phyloP scores from a whole-genome alignment of 495 filamentous ascomycete species.

The Penicillium goetzii region DNA sequence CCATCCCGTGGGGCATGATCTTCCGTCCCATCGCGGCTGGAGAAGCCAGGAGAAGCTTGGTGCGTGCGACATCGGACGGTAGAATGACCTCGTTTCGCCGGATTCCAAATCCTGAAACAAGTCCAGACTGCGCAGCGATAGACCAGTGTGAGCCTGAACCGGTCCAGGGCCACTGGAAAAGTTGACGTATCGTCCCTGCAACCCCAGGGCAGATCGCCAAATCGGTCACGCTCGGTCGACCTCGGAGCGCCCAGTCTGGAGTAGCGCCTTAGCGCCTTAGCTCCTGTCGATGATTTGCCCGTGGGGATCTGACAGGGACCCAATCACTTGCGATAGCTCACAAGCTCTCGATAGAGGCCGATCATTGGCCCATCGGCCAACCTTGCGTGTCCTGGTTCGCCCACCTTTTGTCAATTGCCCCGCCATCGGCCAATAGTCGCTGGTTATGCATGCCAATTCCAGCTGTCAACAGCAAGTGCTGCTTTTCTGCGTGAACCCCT shows the following conservation, averaged over 20 bases:
- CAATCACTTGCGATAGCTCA: conserved; percentile 10
- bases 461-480: conserved; percentile 17
- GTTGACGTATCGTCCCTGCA: conserved; percentile 33
- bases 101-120: neutral
- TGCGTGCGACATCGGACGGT: conserved; percentile 3
- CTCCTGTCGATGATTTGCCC: conserved; percentile 13
- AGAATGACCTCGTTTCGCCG: neutral
- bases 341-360: conserved; percentile 10
- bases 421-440: conserved; percentile 15
- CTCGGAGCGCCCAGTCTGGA: conserved; percentile 13
- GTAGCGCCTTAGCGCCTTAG: conserved; percentile 2
- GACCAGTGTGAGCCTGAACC: neutral
- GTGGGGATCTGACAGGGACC: conserved; percentile 7
- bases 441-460: conserved; percentile 18
- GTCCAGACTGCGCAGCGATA: neutral
- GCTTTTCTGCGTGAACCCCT: conserved; percentile 8
- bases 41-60: neutral
- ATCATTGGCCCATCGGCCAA: conserved; percentile 26
- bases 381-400: conserved; percentile 3
- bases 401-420: neutral
- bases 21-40: neutral
- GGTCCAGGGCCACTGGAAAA: conserved; percentile 3
- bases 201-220: conserved; percentile 21
- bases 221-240: conserved; percentile 19
- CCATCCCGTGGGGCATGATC: neutral